These are phyloP conservation scores for Caryopteris hybrid DNA, from an alignment of 305 asterid genomes.

Conservation along the genomic window DNA sequence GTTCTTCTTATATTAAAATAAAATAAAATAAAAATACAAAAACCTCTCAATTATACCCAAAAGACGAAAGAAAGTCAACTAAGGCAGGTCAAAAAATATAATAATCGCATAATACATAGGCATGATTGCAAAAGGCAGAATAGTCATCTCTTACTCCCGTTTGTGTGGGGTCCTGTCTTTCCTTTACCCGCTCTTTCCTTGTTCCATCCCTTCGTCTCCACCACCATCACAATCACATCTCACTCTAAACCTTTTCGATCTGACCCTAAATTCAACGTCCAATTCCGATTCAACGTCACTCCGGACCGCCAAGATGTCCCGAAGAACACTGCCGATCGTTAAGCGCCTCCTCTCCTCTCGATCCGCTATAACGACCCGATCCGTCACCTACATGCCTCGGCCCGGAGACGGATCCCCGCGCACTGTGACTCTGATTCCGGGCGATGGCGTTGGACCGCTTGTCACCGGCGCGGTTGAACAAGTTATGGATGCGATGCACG, in stretches of 20 bases:
- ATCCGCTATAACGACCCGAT: constrained; percentile 43
- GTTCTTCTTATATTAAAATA: too few species aligned
- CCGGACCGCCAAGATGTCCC: constrained; percentile 30
- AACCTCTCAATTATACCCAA: neutral
- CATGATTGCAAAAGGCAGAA: constrained; percentile 4
- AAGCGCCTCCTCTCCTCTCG: constrained; percentile 32
- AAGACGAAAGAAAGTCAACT: neutral
- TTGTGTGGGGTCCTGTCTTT: neutral
- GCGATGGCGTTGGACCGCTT: constrained; percentile 93
- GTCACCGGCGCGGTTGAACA: constrained; percentile 94
- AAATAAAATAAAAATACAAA: too few species aligned
- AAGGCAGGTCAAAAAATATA: neutral
- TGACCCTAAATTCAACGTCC: neutral
- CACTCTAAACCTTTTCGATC: neutral
- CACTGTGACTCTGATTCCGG: constrained; percentile 78
- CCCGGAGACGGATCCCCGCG: constrained; percentile 92
- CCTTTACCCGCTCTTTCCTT: neutral
- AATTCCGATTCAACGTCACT: neutral
- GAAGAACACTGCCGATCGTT: constrained; percentile 51
- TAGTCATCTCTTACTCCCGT: constrained; percentile 5
- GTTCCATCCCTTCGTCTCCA: constrained; percentile 10
- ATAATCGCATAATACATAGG: neutral
- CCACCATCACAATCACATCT: neutral
- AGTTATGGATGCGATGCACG: constrained; percentile 94
- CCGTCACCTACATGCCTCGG: constrained; percentile 84